A percentile compares a stretch with the other conserved stretches of the same genome.
phyloP scores from a whole-genome alignment of 176 grass and related monocot species.

The Rhynchospora tenuis region DNA sequence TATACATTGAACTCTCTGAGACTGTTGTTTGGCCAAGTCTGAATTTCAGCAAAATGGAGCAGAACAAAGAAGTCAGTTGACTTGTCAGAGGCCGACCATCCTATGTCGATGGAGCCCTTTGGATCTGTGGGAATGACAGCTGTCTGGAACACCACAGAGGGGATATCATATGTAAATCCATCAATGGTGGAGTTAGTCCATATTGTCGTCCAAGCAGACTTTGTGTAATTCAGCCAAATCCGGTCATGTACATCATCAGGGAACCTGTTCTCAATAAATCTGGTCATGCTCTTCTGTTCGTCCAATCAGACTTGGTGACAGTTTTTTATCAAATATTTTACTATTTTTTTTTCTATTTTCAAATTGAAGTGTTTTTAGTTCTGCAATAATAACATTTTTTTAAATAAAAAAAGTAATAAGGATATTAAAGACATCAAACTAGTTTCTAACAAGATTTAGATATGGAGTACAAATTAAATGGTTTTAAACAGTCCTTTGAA shows the following conservation, averaged over 20 bases:
- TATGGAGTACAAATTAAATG: background rate
- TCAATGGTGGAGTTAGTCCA: background rate
- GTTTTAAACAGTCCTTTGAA: background rate
- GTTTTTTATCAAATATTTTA: no score
- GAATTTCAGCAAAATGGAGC: background rate
- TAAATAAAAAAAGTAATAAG: background rate
- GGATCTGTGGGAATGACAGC: background rate
- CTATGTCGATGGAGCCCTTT: background rate
- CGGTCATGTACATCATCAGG: background rate
- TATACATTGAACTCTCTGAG: background rate
- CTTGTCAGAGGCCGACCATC: background rate
- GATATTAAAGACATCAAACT: background rate
- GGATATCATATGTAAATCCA: background rate
- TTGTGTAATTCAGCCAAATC: background rate
- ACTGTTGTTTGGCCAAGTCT: background rate
- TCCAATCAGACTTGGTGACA: no score
- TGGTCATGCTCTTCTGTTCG: no score
- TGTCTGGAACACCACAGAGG: background rate
- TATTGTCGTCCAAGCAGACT: background rate
- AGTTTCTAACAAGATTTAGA: no score
- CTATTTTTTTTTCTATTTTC: background rate
- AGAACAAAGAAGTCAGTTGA: background rate
- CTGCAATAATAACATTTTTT: no score
- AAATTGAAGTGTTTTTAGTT: no score
- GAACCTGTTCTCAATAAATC: background rate